Evolutionary conservation across 495 filamentous ascomycete species (phyloP), one percentile per base, ranked within the genome.

Genomic region (Hypoxylon crocopeplum): DNA sequence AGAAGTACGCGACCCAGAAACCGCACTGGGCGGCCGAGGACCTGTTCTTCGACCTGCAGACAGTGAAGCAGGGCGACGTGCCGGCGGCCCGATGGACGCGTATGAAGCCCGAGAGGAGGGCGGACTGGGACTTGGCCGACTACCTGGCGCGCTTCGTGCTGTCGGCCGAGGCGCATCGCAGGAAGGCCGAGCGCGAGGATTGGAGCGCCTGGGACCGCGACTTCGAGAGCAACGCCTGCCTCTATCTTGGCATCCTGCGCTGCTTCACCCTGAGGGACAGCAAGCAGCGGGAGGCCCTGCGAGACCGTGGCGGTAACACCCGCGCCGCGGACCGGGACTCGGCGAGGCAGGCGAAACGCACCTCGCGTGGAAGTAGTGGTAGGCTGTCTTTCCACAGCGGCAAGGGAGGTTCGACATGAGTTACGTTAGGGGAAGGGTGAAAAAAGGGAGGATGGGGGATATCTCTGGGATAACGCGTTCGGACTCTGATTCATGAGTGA

Each of bases 21-120:
- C 17, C 53, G 15, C 33, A 52, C 21, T 66, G 54, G 50, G 44
- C 44, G 15, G 66, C 66, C 7, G 58, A 66, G 29, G 66, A 63
- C 30, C 44, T 69, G 12, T 69, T 69, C 62, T 69, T 62, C 38
- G 55, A 63, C 33, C 59, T 69, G 11, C 62, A 69, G 39, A 27
- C 54, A 0, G 58, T 69, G 15, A 69, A 69, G 50, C 62, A 66
- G 25, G 58, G 66, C 2, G 66, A 69, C 27, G 33, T 21, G 30
- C 22, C 22, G 15, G 46, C 58, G 7, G 21, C 19, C 2, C 33
- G 46, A 5, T 66, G 62, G 62, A 44, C 57, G 5, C 45, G 37
- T 5, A 57, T 57, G 5, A 33, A 39, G 1, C 4, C 56, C 7
- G 57, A 63, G 21, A 55, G 25, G 21, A 62, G 39, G 15, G 16